Evolutionary conservation across 306 rosid species (phyloP).

Genomic region (Betula pendula): DNA sequence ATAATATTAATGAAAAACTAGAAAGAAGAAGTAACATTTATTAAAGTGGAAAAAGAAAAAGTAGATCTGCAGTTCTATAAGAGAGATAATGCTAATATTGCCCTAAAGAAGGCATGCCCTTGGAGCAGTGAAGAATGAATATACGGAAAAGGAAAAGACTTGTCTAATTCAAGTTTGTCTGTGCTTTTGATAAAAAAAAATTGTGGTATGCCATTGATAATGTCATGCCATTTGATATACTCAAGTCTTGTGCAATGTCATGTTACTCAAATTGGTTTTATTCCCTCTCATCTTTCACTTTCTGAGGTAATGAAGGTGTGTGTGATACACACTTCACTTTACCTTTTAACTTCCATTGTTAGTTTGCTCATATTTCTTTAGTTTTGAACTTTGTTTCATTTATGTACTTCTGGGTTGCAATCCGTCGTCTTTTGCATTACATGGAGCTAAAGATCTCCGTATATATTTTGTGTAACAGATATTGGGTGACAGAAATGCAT

Average conservation of each 20-base stretch:
- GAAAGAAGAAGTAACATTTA: too few species aligned
- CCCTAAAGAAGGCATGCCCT: background rate
- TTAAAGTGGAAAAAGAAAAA: too few species aligned
- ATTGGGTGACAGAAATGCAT: conserved; percentile 97
- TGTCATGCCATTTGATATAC: background rate
- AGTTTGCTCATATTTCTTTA: conserved; percentile 18
- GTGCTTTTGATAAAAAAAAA: background rate
- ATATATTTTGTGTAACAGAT: conserved; percentile 53
- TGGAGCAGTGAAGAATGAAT: background rate
- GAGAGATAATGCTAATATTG: background rate
- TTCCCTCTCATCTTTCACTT: background rate
- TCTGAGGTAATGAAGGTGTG: background rate
- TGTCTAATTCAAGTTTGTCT: background rate
- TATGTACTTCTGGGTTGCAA: conserved; percentile 20
- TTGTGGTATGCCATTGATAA: too few species aligned
- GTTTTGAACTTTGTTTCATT: conserved; percentile 1
- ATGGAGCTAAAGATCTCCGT: conserved; percentile 29
- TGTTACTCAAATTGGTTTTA: background rate
- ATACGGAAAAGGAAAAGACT: background rate
- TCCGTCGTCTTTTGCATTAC: conserved; percentile 12
- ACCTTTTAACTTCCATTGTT: background rate
- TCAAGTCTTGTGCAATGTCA: background rate
- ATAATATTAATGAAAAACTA: too few species aligned
- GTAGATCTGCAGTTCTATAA: background rate
- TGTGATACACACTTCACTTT: background rate